Conservation (phyloP, 2,329 filamentous ascomycete genomes). For the Ceratocystis harringtonii region DNA sequence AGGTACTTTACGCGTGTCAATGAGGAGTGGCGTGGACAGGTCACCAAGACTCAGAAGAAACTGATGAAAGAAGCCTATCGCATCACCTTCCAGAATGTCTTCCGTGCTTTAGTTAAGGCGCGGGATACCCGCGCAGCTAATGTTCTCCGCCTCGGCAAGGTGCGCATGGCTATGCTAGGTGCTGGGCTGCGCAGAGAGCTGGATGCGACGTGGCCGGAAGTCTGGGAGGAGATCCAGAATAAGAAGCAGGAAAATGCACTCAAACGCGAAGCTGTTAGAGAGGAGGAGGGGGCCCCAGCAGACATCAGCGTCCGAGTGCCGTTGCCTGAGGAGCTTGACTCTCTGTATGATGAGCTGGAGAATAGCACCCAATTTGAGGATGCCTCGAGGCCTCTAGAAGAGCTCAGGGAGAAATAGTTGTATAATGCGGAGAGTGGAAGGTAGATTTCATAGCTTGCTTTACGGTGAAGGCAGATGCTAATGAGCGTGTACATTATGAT, state of each 20-base stretch:
- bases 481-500: not conserved
- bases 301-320: not conserved
- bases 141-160: conserved; percentile 6
- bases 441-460: not conserved
- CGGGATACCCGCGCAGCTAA: conserved; percentile 3
- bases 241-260: conserved; percentile 2
- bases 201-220: conserved; percentile 10
- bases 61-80: conserved; percentile 14
- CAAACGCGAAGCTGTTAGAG: not conserved
- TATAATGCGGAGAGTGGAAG: too few species aligned
- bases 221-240: conserved; percentile 10
- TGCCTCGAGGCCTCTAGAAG: not conserved
- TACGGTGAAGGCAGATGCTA: not conserved
- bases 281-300: not conserved
- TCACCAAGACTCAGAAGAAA: conserved; percentile 5
- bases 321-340: conserved; percentile 5
- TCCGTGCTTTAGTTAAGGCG: not conserved
- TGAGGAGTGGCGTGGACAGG: conserved; percentile 7
- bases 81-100: conserved; percentile 18
- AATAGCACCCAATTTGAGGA: conserved; percentile 4
- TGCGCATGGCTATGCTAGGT: conserved; percentile 10
- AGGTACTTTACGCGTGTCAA: conserved; percentile 10
- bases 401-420: not conserved
- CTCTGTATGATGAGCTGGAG: not conserved
- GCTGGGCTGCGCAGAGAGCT: conserved; percentile 12